A percentile compares a stretch with the other conserved stretches of the same genome.
phyloP scores from a whole-genome alignment of 2,329 filamentous ascomycete genomes.

The Claviceps digitariae region DNA sequence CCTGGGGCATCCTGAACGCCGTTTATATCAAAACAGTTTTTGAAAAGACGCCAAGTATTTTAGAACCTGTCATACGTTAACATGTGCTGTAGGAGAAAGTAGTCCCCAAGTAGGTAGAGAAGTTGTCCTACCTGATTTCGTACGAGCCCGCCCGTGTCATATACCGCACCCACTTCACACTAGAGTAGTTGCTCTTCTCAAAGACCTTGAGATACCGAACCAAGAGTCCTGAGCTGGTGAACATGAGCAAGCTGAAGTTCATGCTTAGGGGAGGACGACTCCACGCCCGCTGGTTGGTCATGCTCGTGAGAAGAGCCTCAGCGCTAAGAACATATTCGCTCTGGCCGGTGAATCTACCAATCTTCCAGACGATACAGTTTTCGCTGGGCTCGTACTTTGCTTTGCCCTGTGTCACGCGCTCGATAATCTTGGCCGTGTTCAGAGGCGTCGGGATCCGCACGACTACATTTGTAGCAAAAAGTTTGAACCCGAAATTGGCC shows the following conservation, averaged over 20 bases:
- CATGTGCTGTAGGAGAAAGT: neutral
- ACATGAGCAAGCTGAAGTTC: conserved; percentile 93
- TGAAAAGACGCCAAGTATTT: conserved; percentile 6
- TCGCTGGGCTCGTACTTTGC: conserved; percentile 97
- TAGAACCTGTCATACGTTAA: conserved; percentile 20
- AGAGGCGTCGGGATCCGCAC: conserved; percentile 90
- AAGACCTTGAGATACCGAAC: conserved; percentile 97
- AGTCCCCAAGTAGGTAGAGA: too few species aligned
- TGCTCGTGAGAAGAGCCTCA: conserved; percentile 83
- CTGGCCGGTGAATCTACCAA: conserved; percentile 95
- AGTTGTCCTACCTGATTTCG: conserved; percentile 61
- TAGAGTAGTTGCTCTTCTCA: conserved; percentile 98
- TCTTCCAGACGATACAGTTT: conserved; percentile 99
- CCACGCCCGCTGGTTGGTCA: conserved; percentile 98
- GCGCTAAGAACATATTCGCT: conserved; percentile 91
- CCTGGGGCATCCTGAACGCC: conserved; percentile 3
- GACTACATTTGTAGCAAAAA: conserved; percentile 94
- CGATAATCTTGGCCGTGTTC: conserved; percentile 87
- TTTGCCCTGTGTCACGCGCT: conserved; percentile 88
- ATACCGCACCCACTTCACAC: conserved; percentile 97
- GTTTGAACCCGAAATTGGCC: conserved; percentile 89
- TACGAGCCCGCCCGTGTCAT: conserved; percentile 98
- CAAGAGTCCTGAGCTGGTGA: conserved; percentile 83
- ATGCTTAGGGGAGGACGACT: conserved; percentile 82
- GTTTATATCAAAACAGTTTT: neutral